Base-by-base conservation (phyloP, 176 grass and related monocot genomes). In the Triticum monococcum region DNA sequence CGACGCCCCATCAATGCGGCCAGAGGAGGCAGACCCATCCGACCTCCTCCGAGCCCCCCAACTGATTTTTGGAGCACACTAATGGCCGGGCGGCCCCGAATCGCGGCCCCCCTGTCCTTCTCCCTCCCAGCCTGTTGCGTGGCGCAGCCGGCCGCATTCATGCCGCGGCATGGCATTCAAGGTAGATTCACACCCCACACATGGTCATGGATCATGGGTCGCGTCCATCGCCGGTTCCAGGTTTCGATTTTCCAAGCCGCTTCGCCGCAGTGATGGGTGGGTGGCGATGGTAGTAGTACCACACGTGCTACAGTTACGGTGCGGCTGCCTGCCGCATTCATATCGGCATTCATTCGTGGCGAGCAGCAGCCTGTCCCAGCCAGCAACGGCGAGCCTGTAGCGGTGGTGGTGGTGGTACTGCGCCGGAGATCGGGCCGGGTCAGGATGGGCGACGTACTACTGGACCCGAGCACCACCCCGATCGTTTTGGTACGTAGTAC, bases 1-100 rank as follows among this genome's bases (percentile, higher is more conserved):
- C 81, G 73, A 76, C 73, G 75, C 61, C 81, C 48, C 46, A 84
- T 91, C 28, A 88, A 88, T 85, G 81, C 76, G 17, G 50, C 35
- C 63, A 48, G 77, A 28, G 25, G 71, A 28, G 63, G 48, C 54
- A 35, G 64, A 5, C 2, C 17, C 23, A 28, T 4, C 41, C 35
- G 65, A 35, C 4, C 23, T 75, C 86, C 17, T 16, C 43, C 0
- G 36, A 17, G 26, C 16, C 37, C 22, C 79, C 35, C 82, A 87
- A 48, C 89, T 7, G 67, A 91, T 75, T 84, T 84, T 62, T 9
- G 22, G 75, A 56, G 77, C 88, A 43, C 82, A 79, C 20, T 79
- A 23, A 72, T 50, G 81, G 37, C 74, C 8, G 9, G 25, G 5
- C 80, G 20, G 20, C 56, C 56, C 43, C n/a, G 28, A 48, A n/a